Evolutionary conservation across 768 basidiomycete species (phyloP).

Genomic region (Boletus rubroflammeus): DNA sequence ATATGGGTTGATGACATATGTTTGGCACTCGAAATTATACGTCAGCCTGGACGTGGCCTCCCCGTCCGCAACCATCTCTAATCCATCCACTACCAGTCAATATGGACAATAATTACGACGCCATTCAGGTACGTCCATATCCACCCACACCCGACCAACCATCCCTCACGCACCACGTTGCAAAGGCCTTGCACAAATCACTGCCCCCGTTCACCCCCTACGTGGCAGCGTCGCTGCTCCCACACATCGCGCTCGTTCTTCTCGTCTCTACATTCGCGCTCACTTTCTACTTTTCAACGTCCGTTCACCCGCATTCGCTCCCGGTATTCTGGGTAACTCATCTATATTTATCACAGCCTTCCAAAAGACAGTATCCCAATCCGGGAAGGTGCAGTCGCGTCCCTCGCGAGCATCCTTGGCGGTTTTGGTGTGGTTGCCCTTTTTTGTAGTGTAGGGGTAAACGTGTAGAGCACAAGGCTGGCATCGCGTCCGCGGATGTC

Average conservation of each 20-base stretch:
- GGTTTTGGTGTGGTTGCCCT: conserved; percentile 89
- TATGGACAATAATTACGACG: conserved; percentile 52
- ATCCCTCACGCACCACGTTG: conserved; percentile 5
- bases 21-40: conserved; percentile 46
- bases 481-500: not conserved
- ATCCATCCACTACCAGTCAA: not conserved
- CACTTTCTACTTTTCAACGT: conserved; percentile 90
- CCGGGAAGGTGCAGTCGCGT: conserved; percentile 67
- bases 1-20: conserved; percentile 59
- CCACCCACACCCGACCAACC: not conserved
- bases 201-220: conserved; percentile 70
- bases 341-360: conserved; percentile 46
- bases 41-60: conserved; percentile 35
- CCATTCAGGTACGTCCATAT: conserved; percentile 46
- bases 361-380: conserved; percentile 66
- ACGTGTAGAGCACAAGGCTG: conserved; percentile 26
- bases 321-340: conserved; percentile 5
- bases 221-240: conserved; percentile 64
- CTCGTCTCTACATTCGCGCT: conserved; percentile 76
- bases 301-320: conserved; percentile 27
- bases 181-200: conserved; percentile 58
- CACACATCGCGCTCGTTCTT: conserved; percentile 70
- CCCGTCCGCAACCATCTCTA: not conserved
- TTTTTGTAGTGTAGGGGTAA: conserved; percentile 44
- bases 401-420: conserved; percentile 71